A percentile compares a stretch with the other conserved stretches of the same genome.
These are phyloP conservation scores for Microdochium trichocladiopsis DNA, from an alignment of 2,329 filamentous ascomycete genomes.

Conservation along the genomic window DNA sequence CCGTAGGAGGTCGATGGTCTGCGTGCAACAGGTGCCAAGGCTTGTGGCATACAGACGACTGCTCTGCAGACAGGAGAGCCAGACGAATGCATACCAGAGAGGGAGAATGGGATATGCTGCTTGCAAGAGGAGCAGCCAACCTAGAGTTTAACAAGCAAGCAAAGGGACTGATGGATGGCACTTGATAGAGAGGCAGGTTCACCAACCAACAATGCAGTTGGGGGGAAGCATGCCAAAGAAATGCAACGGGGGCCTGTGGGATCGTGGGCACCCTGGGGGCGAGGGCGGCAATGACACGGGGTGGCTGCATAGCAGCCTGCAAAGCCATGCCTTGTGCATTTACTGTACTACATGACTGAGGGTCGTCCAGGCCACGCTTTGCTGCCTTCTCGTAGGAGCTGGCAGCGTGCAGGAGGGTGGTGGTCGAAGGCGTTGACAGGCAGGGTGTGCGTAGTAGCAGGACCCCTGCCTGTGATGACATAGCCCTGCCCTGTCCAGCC, in stretches of 20 bases:
- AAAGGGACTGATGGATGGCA: background rate
- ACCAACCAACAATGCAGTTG: background rate
- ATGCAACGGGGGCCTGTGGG: background rate
- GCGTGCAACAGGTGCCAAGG: background rate
- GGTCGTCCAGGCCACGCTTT: background rate
- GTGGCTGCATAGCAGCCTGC: background rate
- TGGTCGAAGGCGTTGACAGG: background rate
- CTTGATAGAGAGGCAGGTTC: background rate
- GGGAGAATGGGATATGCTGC: background rate
- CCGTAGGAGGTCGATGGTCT: background rate
- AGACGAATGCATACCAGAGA: background rate
- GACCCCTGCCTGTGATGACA: background rate
- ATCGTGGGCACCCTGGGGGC: background rate
- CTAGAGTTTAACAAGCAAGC: background rate
- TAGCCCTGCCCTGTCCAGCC: background rate
- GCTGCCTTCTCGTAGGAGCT: background rate
- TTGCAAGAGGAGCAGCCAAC: background rate
- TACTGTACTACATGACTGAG: no score
- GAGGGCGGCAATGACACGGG: background rate
- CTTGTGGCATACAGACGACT: background rate
- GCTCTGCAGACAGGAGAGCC: background rate
- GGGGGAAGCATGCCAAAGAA: background rate
- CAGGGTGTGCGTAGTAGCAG: no score
- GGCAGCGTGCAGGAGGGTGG: background rate
- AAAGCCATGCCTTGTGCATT: no score